Evolutionary conservation across 2,329 filamentous ascomycete genomes (phyloP).

Genomic region (Aspergillus udagawae): DNA sequence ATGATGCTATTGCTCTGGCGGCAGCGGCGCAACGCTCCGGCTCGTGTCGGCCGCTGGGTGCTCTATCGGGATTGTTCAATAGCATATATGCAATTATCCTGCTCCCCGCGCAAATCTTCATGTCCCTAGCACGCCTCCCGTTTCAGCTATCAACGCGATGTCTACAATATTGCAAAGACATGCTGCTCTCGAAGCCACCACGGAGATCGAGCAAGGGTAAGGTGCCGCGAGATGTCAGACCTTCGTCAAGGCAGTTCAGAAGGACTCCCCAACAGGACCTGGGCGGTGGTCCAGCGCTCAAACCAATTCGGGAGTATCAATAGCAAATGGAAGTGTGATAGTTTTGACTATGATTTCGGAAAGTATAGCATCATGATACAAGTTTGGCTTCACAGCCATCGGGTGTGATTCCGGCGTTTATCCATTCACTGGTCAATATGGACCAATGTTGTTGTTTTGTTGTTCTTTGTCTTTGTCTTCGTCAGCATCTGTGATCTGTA

Average conservation of each 20-base stretch:
- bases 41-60: conserved; percentile 17
- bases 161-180: conserved; percentile 9
- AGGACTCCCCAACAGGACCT: conserved; percentile 3
- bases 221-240: conserved; percentile 6
- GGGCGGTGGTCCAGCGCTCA: not conserved
- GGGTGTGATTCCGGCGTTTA: not conserved
- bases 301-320: conserved; percentile 6
- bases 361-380: not conserved
- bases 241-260: conserved; percentile 4
- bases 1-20: conserved; percentile 76
- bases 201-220: conserved; percentile 21
- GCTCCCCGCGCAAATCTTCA: conserved; percentile 31
- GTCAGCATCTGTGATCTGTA: no score
- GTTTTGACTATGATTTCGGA: not conserved
- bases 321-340: not conserved
- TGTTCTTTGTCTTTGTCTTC: not conserved
- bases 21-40: conserved; percentile 56
- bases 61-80: conserved; percentile 30
- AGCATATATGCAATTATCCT: conserved; percentile 34
- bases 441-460: not conserved
- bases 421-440: not conserved
- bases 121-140: conserved; percentile 30
- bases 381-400: not conserved
- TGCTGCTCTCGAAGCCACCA: conserved; percentile 1
- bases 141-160: conserved; percentile 19